Evolutionary conservation across 495 filamentous ascomycete species (phyloP), one percentile per base, ranked within the genome.

Genomic region (Jackrogersella multiformis): DNA sequence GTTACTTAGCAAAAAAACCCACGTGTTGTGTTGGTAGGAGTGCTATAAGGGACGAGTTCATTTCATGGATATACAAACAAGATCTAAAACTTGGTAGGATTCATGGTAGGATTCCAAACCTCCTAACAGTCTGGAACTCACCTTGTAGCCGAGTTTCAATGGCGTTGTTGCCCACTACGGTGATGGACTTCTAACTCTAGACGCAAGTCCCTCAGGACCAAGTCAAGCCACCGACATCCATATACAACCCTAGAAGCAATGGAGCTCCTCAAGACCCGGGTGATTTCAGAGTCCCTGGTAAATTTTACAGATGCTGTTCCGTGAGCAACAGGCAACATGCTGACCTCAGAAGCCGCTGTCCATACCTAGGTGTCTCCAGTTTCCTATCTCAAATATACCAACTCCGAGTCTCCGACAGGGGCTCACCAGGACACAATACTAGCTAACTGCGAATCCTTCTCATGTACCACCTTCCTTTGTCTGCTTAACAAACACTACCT

Each of bases 381-480:
- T 34, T 36, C 16, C n/a, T n/a, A n/a, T n/a, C n/a, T n/a, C n/a
- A n/a, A 36, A 16, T 23, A 10, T 20, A 38, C 45, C 44, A 4
- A 20, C 46, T 2, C 15, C 28, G 35, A 21, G 5, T 13, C 46
- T 2, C 15, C 28, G 35, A 21, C 13, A 35, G 46, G 32, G 45
- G 26, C 45, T 16, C 28, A 18, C 36, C 20, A 46, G 35, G 38
- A 7, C 20, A 34, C 23, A 32, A 7, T 48, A 15, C 21, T 49
- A 13, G 21, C 38, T 6, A 44, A 35, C 48, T 32, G 26, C 28
- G 49, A 49, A 62, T 62, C 59, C 59, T 62, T 42, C 45, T 26
- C 15, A 32, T 55, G 4, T 63, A 56, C 60, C 51, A 63, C 60
- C 60, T 56, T 63, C 60, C 51, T 54, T 56, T 45, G 36, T 55